Base-by-base conservation (phyloP, 2,329 filamentous ascomycete species). In the Trichoderma aggressivum region DNA sequence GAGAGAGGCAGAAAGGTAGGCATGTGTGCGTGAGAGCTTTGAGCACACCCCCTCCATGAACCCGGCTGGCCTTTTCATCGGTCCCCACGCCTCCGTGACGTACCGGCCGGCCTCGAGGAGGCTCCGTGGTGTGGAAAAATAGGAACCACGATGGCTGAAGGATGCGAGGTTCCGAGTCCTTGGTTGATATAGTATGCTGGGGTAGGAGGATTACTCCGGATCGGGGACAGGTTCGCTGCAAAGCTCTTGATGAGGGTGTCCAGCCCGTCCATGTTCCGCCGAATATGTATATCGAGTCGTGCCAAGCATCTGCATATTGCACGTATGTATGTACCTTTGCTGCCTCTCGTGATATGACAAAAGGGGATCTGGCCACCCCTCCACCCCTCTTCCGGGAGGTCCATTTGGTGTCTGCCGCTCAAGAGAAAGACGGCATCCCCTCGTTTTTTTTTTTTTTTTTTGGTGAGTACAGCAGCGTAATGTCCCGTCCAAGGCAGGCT, bases 271-370 rank as follows among this genome's bases (percentile, higher is more conserved):
- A 50, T 7, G 28, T 32, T 60, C 59, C 60, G 55, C 65, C 65
- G 18, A 60, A 60, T 47, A 11, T 39, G 65, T 47, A 50, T 34
- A 60, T 68, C 63, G 34, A 47, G 55, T 50, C 26, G 65, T 60
- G 21, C 36, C 65, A 68, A 59, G 28, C 56, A 32, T 21, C 43
- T 28, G 50, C 62, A 56, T 14, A 26, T 65, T 65, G 43, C 47
- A 55, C 50, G 32, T 24, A 53, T 32, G 50, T 14, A 28, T 6
- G 30, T 68, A 60, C 14, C 12, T 60, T 32, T 24, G 65, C 36
- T 34, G 65, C 55, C 26, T 59, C 65, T 60, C 65, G 55, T 68
- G 65, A 68, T 68, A 34, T 58, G 65, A 68, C 55, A 47, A 68
- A 68, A 60, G 6, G 55, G 36, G 36, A 60, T 32, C 43, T 58